These are phyloP conservation scores for Lipomyces starkeyi DNA, from an alignment of 805 yeast species.

Conservation along the genomic window DNA sequence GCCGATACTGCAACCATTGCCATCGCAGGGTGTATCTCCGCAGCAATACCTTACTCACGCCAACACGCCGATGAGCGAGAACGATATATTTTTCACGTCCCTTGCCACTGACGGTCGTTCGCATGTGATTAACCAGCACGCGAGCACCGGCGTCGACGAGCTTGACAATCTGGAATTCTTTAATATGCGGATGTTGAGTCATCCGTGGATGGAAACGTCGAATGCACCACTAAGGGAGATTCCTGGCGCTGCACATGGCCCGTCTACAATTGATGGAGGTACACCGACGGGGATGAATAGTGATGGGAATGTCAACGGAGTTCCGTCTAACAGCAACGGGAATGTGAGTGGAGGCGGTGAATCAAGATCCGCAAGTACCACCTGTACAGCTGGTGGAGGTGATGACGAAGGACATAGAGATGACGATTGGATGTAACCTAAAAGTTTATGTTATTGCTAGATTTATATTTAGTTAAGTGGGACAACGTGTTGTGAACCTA, in stretches of 20 bases:
- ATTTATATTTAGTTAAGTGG: background rate
- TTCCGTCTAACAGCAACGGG: background rate
- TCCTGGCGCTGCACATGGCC: background rate
- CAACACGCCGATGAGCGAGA: conserved; percentile 8
- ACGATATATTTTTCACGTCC: conserved; percentile 34
- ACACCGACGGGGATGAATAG: background rate
- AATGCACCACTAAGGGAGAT: background rate
- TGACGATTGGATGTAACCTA: background rate
- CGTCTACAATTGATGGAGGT: background rate
- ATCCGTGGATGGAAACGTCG: conserved; percentile 32
- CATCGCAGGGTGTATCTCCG: background rate
- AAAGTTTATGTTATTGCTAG: background rate
- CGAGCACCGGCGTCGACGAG: conserved; percentile 29
- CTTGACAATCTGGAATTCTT: conserved; percentile 32
- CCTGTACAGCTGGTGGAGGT: background rate
- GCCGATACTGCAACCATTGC: conserved; percentile 15
- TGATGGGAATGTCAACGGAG: background rate
- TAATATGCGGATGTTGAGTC: conserved; percentile 34
- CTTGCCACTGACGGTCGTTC: conserved; percentile 34
- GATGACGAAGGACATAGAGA: background rate
- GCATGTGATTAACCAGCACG: conserved; percentile 33
- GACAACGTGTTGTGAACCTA: background rate
- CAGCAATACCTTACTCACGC: background rate
- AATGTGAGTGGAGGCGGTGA: background rate
- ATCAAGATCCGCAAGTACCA: background rate